Evolutionary conservation across 352 stramenopile species (phyloP).

Genomic region (Aphanomyces euteiches): DNA sequence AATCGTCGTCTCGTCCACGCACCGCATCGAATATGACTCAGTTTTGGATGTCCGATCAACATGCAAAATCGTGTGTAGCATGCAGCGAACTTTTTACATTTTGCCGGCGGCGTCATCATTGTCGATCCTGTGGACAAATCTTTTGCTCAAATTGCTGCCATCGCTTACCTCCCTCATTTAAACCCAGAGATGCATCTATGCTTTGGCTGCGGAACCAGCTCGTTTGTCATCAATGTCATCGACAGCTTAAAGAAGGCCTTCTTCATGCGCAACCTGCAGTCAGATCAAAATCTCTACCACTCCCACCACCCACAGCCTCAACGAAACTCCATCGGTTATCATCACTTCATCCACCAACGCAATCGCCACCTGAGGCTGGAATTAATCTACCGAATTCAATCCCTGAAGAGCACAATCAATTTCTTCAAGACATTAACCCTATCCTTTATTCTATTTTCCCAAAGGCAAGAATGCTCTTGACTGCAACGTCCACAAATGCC

Average conservation of each 20-base stretch:
- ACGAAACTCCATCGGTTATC: neutral
- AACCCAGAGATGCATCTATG: slow-evolving; percentile 68
- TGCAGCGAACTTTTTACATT: slow-evolving; percentile 84
- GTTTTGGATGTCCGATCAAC: slow-evolving; percentile 88
- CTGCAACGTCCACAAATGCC: neutral
- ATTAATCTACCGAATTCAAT: neutral
- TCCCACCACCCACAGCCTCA: neutral
- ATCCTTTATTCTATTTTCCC: slow-evolving; percentile 78
- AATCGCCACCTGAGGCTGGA: neutral
- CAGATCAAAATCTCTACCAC: neutral
- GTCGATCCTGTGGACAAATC: slow-evolving; percentile 80
- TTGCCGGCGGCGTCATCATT: slow-evolving; percentile 72
- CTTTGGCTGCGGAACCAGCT: slow-evolving; percentile 71
- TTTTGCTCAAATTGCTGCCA: slow-evolving; percentile 82
- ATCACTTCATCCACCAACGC: neutral
- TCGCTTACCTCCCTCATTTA: slow-evolving; percentile 72
- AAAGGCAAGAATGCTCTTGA: slow-evolving; percentile 74
- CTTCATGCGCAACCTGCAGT: slow-evolving; percentile 3
- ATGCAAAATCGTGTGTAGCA: slow-evolving; percentile 75
- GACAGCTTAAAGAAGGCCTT: slow-evolving; percentile 73
- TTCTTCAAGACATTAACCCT: slow-evolving; percentile 17
- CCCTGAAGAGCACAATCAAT: slow-evolving; percentile 13
- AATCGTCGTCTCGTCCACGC: neutral
- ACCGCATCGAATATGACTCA: slow-evolving; percentile 50
- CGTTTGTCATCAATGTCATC: slow-evolving; percentile 80